Evolutionary conservation across 2,329 filamentous ascomycete genomes (phyloP), one percentile per base, ranked within the genome.

Genomic region (Pseudogymnoascus sp.): DNA sequence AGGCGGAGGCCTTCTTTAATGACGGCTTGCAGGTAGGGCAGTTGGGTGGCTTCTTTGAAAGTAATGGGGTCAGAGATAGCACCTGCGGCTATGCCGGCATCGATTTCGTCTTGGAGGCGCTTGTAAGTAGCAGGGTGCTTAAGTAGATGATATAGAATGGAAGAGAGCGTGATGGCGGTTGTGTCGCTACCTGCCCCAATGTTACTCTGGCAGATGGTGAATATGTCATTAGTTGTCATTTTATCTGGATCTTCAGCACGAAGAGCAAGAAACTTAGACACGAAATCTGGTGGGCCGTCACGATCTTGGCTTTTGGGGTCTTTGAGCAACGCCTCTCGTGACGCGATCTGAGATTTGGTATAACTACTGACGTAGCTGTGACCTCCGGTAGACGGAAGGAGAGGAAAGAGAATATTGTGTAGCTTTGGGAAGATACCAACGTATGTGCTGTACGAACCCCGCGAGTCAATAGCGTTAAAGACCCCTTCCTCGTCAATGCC

Each of bases 401-500:
- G 13, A 0, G 68, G 70, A 47, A 74, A 77, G 1, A 78, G 42
- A 1, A 69, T 68, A 0, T 69, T 68, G 63, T 80, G 77, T 67
- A 76, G 70, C 64, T 72, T 70, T 0, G 75, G 73, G 64, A 76
- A 72, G 47, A 73, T 69, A 24, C 74, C 71, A 59, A 75, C 67
- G 62, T 76, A 80, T 72, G 6, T 65, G 65, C 73, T 72, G 67
- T 80, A 80, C 1, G 64, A 40, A 24, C 73, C 62, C 3, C 74
- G 65, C 0, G 67, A 64, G 61, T 79, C 72, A 13, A 81, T 69
- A 0, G 75, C 74, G 7, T 61, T 24, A 14, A 82, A 79, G 0
- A 80, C 70, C 0, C 74, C 75, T 6, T 75, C 74, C 0, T 80
- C 75, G 59, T 83, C 81, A 2, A 76, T 70, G 2, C 70, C 73